Percentiles rank a stretch among this genome's conserved stretches.
Conservation (phyloP, 169 alveolate species). For the Eimeria maxima region DNA sequence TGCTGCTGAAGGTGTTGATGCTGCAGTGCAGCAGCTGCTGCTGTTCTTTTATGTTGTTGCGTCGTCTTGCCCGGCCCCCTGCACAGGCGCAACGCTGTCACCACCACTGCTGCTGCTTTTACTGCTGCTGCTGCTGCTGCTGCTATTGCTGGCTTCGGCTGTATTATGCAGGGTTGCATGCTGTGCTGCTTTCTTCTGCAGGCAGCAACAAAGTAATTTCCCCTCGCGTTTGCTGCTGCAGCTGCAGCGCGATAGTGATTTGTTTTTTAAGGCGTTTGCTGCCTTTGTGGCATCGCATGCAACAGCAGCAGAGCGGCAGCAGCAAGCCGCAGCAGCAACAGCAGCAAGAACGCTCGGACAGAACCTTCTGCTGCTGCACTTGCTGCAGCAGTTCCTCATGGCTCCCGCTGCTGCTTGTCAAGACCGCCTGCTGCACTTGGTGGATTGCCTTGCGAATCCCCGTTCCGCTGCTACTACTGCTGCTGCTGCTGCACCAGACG, state of each 20-base stretch:
- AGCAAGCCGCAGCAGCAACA: conserved; percentile 8
- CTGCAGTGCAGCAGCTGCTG: neutral
- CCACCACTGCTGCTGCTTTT: neutral
- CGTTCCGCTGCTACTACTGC: conserved; percentile 24
- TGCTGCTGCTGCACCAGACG: conserved; percentile 32
- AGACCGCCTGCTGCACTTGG: conserved; percentile 30
- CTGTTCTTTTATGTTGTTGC: neutral
- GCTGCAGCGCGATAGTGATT: conserved; percentile 10
- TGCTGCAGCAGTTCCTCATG: conserved; percentile 48
- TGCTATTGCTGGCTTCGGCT: neutral
- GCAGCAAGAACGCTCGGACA: conserved; percentile 36
- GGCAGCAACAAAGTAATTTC: neutral
- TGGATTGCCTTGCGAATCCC: neutral
- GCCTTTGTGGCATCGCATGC: neutral
- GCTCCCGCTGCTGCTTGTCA: conserved; percentile 11
- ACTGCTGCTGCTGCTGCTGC: neutral
- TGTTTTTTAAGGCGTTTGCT: neutral
- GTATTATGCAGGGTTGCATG: too few relatives aligned
- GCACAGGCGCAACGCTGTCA: neutral
- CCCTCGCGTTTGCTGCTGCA: neutral
- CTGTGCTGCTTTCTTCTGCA: neutral
- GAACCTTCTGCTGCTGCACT: conserved; percentile 23
- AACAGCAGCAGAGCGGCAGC: neutral
- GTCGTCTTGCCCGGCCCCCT: neutral
- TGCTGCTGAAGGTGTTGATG: too few relatives aligned